phyloP scores from a whole-genome alignment of 1,284 basidiomycete genomes.

The Apiotrichum domesticum region DNA sequence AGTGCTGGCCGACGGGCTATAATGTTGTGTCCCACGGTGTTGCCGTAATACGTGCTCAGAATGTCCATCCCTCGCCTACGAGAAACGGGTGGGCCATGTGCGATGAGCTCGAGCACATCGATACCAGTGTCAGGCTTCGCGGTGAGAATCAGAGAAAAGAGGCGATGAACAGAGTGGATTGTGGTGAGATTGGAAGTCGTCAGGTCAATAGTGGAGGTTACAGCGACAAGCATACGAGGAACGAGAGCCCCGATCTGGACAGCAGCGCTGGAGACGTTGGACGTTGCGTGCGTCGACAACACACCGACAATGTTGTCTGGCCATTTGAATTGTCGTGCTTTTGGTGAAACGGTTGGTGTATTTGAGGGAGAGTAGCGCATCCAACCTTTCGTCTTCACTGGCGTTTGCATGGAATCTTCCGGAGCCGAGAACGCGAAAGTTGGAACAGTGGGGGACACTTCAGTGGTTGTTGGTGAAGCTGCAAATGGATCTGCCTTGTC shows the following conservation, averaged over 20 bases:
- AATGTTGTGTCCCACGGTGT: slow-evolving; percentile 58
- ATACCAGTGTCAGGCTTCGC: slow-evolving; percentile 62
- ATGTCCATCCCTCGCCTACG: slow-evolving; percentile 55
- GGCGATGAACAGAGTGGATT: slow-evolving; percentile 54
- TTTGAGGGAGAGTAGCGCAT: slow-evolving; percentile 25
- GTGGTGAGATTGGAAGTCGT: slow-evolving; percentile 31
- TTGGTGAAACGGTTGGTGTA: slow-evolving; percentile 5
- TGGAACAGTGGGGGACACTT: slow-evolving; percentile 11
- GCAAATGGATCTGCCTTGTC: slow-evolving; percentile 12
- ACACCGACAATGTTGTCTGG: slow-evolving; percentile 20
- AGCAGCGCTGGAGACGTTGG: slow-evolving; percentile 8
- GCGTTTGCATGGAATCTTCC: not conserved
- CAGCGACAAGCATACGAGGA: slow-evolving; percentile 26
- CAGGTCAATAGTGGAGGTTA: slow-evolving; percentile 29
- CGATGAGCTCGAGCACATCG: slow-evolving; percentile 63
- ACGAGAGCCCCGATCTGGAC: slow-evolving; percentile 25
- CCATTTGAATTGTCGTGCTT: slow-evolving; percentile 10
- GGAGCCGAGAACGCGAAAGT: slow-evolving; percentile 19
- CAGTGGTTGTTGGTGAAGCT: not conserved
- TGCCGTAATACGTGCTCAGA: slow-evolving; percentile 61
- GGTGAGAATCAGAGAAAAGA: slow-evolving; percentile 57
- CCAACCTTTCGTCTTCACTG: slow-evolving; percentile 21
- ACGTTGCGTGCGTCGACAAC: slow-evolving; percentile 19
- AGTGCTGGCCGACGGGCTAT: slow-evolving; percentile 31
- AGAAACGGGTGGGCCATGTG: slow-evolving; percentile 57